phyloP scores from a whole-genome alignment of 257 asterid genomes.

The Capsicum chinense region DNA sequence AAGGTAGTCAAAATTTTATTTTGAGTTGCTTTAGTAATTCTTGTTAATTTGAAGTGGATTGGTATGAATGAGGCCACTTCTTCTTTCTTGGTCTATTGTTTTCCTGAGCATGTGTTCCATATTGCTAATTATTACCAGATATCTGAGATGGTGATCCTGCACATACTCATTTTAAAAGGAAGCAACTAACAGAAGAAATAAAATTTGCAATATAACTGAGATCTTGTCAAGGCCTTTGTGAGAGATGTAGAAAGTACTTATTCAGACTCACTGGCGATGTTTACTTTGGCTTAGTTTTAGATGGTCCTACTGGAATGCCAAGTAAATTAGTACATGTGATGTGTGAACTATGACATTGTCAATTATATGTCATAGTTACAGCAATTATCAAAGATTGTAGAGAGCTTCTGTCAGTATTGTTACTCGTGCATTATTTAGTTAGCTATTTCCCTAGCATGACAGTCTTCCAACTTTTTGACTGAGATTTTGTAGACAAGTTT shows the following conservation, averaged over 20 bases:
- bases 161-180: background rate
- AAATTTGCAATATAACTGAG: background rate
- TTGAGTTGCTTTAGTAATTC: constrained; percentile 9
- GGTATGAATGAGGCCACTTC: background rate
- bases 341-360: background rate
- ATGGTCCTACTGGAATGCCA: constrained; percentile 6
- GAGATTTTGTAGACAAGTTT: background rate
- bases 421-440: background rate
- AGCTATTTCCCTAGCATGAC: background rate
- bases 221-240: constrained; percentile 9
- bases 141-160: background rate
- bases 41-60: background rate
- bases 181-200: background rate
- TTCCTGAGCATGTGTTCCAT: constrained; percentile 14
- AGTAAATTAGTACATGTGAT: background rate
- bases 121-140: background rate
- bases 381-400: constrained; percentile 8
- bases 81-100: background rate
- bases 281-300: constrained; percentile 23
- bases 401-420: background rate
- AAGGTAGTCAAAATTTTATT: constrained; percentile 56
- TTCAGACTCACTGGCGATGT: constrained; percentile 6
- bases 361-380: background rate
- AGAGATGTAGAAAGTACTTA: constrained; percentile 17
- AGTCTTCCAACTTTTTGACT: constrained; percentile 5